phyloP scores from a whole-genome alignment of 768 basidiomycete genomes.

The Leucocoprinus leucothites region DNA sequence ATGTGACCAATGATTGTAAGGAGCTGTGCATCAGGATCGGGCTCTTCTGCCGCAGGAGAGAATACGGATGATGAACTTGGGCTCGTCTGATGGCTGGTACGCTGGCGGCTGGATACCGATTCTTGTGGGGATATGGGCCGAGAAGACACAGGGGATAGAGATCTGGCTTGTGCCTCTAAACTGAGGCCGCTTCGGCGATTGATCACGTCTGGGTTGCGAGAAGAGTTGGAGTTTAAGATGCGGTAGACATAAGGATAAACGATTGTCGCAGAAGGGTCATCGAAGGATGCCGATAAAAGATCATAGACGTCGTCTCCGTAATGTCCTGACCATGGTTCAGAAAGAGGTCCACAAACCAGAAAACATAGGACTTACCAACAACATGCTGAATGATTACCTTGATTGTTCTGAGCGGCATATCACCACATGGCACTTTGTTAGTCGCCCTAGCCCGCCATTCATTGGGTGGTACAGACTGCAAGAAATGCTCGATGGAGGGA shows the following conservation, averaged over 20 bases:
- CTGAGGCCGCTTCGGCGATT: constrained; percentile 28
- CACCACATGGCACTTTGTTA: constrained; percentile 90
- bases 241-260: constrained; percentile 95
- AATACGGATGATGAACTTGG: constrained; percentile 61
- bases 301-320: constrained; percentile 91
- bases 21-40: constrained; percentile 84
- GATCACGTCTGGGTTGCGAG: constrained; percentile 37
- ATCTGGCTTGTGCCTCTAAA: constrained; percentile 38
- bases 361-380: constrained; percentile 63
- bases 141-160: constrained; percentile 59
- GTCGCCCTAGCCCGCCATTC: constrained; percentile 93
- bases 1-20: constrained; percentile 83
- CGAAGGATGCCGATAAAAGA: constrained; percentile 84
- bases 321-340: constrained; percentile 48
- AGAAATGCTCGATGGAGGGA: constrained; percentile 89
- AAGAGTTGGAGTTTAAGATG: constrained; percentile 71
- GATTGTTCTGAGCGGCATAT: constrained; percentile 96
- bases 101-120: constrained; percentile 51
- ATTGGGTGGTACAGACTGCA: constrained; percentile 90
- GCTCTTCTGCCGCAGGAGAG: constrained; percentile 65
- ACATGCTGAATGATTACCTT: constrained; percentile 98
- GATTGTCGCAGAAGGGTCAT: constrained; percentile 95
- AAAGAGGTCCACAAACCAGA: not conserved
- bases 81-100: constrained; percentile 66
- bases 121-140: constrained; percentile 72